Percentiles rank a stretch among this genome's conserved stretches.
These are phyloP conservation scores for Aspergillus aculeatinus DNA, from an alignment of 2,329 filamentous ascomycete genomes.

Conservation along the genomic window DNA sequence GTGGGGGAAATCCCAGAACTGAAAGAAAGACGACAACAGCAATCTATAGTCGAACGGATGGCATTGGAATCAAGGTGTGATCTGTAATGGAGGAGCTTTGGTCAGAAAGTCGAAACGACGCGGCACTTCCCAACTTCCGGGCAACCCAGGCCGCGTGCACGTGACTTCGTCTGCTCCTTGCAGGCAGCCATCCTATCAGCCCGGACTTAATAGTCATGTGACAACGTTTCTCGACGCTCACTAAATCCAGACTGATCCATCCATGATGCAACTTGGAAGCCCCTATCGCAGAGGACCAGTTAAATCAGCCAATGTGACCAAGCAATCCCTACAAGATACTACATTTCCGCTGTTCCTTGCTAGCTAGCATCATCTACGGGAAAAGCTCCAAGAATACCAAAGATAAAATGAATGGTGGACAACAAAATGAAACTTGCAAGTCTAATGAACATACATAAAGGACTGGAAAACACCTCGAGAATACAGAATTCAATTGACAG, in stretches of 20 bases:
- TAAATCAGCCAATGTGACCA: too few relatives aligned
- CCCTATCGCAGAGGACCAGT: too few relatives aligned
- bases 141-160: conserved; percentile 4
- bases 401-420: conserved; percentile 14
- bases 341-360: too few relatives aligned
- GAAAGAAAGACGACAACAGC: conserved; percentile 16
- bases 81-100: neutral
- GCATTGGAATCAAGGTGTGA: conserved; percentile 2
- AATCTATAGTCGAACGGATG: conserved; percentile 14
- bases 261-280: too few relatives aligned
- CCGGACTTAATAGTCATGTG: neutral
- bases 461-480: conserved; percentile 28
- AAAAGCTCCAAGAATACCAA: neutral
- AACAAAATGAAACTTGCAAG: conserved; percentile 27
- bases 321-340: too few relatives aligned
- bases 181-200: neutral
- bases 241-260: too few relatives aligned
- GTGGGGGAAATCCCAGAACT: conserved; percentile 13
- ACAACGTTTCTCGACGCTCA: neutral
- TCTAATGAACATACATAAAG: conserved; percentile 27
- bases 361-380: neutral
- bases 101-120: conserved; percentile 1
- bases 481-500: conserved; percentile 32
- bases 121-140: conserved; percentile 10
- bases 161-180: conserved; percentile 11